Evolutionary conservation across 139 green algal genomes (phyloP), one percentile per base, ranked within the genome.

Genomic region (Volvox africanus): DNA sequence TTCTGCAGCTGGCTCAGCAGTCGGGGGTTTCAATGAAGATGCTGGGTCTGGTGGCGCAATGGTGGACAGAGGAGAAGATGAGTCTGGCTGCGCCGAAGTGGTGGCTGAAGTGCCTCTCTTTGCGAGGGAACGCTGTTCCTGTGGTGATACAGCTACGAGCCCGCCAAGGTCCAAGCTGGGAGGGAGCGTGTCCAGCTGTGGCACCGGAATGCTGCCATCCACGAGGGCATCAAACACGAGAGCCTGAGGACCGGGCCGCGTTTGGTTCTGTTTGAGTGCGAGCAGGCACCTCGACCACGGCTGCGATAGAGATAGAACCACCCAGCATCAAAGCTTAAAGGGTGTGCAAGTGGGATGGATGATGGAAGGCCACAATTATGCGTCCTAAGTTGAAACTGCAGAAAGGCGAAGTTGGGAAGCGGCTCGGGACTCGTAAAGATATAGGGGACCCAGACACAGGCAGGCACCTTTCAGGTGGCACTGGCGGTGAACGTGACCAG

Each of bases 181-280:
- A 9, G 55, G 5, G 13, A 24, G 26, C 55, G 80, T 12, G 1
- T 28, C 80, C 5, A 24, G 82, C 2, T 32, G 82, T 33, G 61
- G n/a, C 33, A 36, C 33, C 6, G 82, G 65, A 2, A 79, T 32
- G 82, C 65, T 36, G 14, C 22, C 62, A 5, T 18, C 33, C 22
- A 26, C 35, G 0, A 80, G 82, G 28, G 65, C 82, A 13, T 88
- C 82, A 14, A 88, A 80, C 28, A 88, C 65, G 2, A 79, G 62
- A 0, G 65, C 82, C 82, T 80, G 82, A 9, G 21, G 33, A 28
- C 24, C 44, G 44, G 65, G 65, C 65, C 21, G 65, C 24, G 16
- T 24, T 73, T 28, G 65, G 65, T 11, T 69, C 62, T 30, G 21
- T 73, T 73, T 12, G 21, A 73, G 65, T 73, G 65, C 33, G 19